Conservation (phyloP, 768 basidiomycete species). For the Mrakia blollopis region DNA sequence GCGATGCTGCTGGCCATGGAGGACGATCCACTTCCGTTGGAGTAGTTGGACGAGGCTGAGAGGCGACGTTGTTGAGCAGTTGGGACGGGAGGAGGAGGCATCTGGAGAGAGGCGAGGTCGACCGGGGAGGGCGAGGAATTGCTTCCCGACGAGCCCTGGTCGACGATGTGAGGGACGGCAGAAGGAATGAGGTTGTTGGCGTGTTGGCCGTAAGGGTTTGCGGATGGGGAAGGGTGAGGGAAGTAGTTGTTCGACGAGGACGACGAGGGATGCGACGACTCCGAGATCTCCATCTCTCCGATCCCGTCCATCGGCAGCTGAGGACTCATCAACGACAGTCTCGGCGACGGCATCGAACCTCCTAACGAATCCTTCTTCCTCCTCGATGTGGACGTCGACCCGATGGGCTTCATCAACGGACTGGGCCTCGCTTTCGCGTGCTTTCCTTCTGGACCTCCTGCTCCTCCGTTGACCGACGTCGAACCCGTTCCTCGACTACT, state of each 20-base stretch:
- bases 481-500: neutral
- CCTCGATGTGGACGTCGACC: neutral
- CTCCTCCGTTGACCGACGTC: neutral
- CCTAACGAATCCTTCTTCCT: conserved; percentile 11
- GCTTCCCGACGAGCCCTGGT: conserved; percentile 31
- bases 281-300: conserved; percentile 36
- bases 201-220: conserved; percentile 46
- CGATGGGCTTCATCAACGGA: conserved; percentile 13
- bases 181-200: conserved; percentile 48
- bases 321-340: conserved; percentile 4
- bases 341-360: neutral
- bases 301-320: conserved; percentile 13
- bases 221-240: conserved; percentile 33
- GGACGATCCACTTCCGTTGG: conserved; percentile 47
- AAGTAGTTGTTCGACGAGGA: conserved; percentile 34
- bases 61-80: conserved; percentile 34
- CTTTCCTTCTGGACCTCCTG: conserved; percentile 3
- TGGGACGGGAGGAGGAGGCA: conserved; percentile 77
- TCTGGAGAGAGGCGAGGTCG: conserved; percentile 57
- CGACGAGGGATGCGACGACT: conserved; percentile 31
- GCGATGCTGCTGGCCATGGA: conserved; percentile 72
- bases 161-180: conserved; percentile 37
- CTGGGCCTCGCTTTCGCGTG: neutral
- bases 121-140: conserved; percentile 68
- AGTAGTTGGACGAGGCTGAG: neutral